phyloP scores from a whole-genome alignment of 2,329 filamentous ascomycete species.

The Pseudogymnoascus sp. region DNA sequence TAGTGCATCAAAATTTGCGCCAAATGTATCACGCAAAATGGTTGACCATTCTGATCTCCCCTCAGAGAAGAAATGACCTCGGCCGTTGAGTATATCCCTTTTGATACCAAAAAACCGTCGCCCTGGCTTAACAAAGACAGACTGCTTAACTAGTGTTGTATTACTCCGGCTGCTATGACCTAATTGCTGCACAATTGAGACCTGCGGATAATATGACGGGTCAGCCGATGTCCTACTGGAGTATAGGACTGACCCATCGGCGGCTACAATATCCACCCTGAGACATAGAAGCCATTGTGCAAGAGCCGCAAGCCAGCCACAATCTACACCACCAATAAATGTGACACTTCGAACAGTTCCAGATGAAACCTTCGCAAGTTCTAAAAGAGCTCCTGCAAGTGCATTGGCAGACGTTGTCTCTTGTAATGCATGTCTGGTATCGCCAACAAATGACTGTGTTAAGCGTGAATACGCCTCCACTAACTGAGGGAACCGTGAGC shows the following conservation, averaged over 20 bases:
- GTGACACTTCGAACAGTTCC: conserved; percentile 11
- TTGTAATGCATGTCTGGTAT: neutral
- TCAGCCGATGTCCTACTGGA: neutral
- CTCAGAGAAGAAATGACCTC: neutral
- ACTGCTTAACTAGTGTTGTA: neutral
- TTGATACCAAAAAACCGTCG: neutral
- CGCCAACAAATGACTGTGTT: neutral
- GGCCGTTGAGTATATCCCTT: neutral
- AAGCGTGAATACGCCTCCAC: neutral
- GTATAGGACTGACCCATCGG: neutral
- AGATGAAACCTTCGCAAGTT: conserved; percentile 10
- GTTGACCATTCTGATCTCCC: neutral
- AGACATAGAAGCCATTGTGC: conserved; percentile 16
- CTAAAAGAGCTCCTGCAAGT: conserved; percentile 8
- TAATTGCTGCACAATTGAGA: neutral
- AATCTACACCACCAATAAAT: conserved; percentile 16
- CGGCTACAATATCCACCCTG: conserved; percentile 9
- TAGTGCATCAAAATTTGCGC: neutral
- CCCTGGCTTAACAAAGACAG: neutral
- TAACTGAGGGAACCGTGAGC: conserved; percentile 5
- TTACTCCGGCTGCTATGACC: neutral
- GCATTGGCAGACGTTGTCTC: neutral
- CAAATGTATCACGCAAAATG: neutral
- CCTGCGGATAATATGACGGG: neutral
- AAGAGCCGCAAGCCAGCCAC: conserved; percentile 20